Conservation (phyloP, 495 filamentous ascomycete genomes). For the Durotheca rogersii region DNA sequence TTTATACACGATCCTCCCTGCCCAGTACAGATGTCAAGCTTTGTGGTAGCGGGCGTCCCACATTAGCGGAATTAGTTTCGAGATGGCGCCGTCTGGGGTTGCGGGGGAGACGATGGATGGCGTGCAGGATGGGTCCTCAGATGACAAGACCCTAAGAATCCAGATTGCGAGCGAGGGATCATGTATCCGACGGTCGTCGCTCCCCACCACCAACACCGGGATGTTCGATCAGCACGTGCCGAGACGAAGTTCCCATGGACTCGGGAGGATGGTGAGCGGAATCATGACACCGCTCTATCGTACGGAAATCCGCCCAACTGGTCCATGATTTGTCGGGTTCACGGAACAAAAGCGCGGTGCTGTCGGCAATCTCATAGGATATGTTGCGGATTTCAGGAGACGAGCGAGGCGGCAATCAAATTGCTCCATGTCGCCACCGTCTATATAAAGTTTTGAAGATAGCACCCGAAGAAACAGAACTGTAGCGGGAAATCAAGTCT, state of each 20-base stretch:
- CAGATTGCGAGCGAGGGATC: not conserved
- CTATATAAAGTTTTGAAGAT: not conserved
- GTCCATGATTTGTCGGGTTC: not conserved
- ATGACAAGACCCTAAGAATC: too few relatives aligned
- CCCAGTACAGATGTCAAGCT: not conserved
- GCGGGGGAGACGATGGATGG: not conserved
- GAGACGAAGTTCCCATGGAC: too few relatives aligned
- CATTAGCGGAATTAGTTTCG: not conserved
- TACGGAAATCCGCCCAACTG: not conserved
- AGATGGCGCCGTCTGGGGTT: constrained; percentile 1
- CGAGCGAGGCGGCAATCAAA: not conserved
- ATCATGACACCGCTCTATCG: constrained; percentile 1
- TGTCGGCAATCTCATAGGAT: not conserved
- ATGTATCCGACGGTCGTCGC: constrained; percentile 4
- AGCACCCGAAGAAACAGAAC: not conserved
- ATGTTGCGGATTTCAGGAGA: not conserved
- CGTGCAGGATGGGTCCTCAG: too few relatives aligned
- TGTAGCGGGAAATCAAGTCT: not conserved
- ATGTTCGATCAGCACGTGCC: not conserved
- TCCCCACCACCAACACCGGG: not conserved
- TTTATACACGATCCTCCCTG: not conserved
- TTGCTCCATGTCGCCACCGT: not conserved
- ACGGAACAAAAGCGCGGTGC: not conserved
- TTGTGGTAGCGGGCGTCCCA: not conserved
- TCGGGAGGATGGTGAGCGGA: too few relatives aligned